Percentiles rank a stretch among this genome's conserved stretches.
phyloP scores from a whole-genome alignment of 352 stramenopile genomes.

The Globisporangium paddicum region DNA sequence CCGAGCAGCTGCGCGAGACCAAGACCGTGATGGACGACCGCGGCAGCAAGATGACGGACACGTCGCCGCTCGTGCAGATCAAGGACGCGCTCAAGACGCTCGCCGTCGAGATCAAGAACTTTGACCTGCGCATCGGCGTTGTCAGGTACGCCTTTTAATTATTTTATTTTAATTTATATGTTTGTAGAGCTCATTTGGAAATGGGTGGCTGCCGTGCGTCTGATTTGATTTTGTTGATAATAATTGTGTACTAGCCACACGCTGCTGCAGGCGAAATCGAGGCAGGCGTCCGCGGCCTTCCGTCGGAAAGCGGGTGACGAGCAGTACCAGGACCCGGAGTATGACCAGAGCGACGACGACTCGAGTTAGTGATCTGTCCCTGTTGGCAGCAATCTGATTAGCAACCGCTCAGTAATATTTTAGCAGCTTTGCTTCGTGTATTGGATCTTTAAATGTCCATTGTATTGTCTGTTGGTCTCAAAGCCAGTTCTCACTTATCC shows the following conservation, averaged over 20 bases:
- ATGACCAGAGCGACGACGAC: constrained; percentile 77
- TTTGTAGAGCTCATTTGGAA: not conserved
- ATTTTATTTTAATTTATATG: not conserved
- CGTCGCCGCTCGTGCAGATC: constrained; percentile 78
- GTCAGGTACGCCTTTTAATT: constrained; percentile 28
- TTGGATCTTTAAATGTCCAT: too few relatives aligned
- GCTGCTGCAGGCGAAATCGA: constrained; percentile 64
- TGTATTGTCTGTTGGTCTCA: too few relatives aligned
- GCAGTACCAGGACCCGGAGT: constrained; percentile 68
- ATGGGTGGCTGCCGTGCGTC: not conserved
- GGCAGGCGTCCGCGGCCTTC: constrained; percentile 40
- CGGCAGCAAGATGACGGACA: constrained; percentile 85
- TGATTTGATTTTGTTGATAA: not conserved
- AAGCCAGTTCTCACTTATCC: not conserved
- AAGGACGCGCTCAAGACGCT: constrained; percentile 81
- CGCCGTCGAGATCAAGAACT: constrained; percentile 70
- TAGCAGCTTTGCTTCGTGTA: too few relatives aligned
- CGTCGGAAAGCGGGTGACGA: constrained; percentile 33
- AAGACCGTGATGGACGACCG: constrained; percentile 78
- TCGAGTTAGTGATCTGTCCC: too few relatives aligned
- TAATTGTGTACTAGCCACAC: constrained; percentile 37
- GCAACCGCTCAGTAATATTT: too few relatives aligned
- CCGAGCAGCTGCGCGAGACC: constrained; percentile 69
- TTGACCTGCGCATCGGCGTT: constrained; percentile 78
- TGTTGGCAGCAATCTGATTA: too few relatives aligned